Evolutionary conservation across 2,329 filamentous ascomycete species (phyloP).

Genomic region (Colletotrichum tropicicola): DNA sequence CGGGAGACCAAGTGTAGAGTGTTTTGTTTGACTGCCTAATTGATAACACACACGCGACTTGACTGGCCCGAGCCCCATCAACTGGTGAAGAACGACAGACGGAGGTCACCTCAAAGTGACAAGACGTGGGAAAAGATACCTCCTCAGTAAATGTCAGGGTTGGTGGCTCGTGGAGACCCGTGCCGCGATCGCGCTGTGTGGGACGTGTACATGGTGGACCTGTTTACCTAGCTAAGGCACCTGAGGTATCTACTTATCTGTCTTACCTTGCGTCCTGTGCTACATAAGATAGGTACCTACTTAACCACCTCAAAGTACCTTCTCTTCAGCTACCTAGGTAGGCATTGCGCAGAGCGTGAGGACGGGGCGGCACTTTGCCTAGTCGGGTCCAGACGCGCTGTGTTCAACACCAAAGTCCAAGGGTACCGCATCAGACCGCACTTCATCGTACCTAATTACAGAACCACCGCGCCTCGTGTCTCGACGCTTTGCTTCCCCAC

Average conservation of each 20-base stretch:
- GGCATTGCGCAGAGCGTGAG: background rate
- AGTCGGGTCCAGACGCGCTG: conserved; percentile 22
- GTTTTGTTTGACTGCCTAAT: conserved; percentile 29
- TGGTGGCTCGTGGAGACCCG: background rate
- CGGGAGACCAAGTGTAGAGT: conserved; percentile 6
- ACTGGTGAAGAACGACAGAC: background rate
- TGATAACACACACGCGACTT: conserved; percentile 27
- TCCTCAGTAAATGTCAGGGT: background rate
- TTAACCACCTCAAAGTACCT: too few relatives aligned
- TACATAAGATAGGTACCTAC: background rate
- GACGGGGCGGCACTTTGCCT: background rate
- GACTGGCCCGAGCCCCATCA: conserved; percentile 10
- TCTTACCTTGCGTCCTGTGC: background rate
- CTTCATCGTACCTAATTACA: conserved; percentile 23
- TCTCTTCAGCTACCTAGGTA: background rate
- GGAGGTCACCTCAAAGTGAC: background rate
- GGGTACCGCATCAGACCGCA: conserved; percentile 12
- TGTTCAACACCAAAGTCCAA: conserved; percentile 25
- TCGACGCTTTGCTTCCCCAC: conserved; percentile 26
- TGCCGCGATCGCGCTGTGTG: conserved; percentile 21
- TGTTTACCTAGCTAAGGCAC: too few relatives aligned
- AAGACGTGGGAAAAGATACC: background rate
- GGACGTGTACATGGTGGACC: too few relatives aligned
- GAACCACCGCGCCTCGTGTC: conserved; percentile 27
- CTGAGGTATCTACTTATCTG: background rate